Conservation (phyloP, 2,329 filamentous ascomycete genomes). For the Hortaea sp. region DNA sequence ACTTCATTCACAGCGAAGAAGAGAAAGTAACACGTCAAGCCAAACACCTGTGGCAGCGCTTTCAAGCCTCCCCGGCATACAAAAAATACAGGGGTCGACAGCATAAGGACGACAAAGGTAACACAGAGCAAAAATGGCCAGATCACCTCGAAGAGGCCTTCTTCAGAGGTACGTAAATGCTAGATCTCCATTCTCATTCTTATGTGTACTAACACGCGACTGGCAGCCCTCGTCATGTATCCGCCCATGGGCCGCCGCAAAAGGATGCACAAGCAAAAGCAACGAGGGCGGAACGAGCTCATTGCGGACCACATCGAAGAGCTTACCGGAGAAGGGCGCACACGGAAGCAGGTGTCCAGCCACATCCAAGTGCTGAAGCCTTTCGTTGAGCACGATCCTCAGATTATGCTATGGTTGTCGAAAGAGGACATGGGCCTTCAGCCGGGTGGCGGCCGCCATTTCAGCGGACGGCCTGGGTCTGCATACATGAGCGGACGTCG, state of each 20-base stretch:
- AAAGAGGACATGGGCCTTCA: slow-evolving; percentile 23
- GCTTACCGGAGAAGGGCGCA: slow-evolving; percentile 42
- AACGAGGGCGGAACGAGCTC: slow-evolving; percentile 51
- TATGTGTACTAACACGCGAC: background rate
- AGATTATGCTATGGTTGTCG: slow-evolving; percentile 36
- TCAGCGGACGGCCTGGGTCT: slow-evolving; percentile 1
- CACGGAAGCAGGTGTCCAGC: slow-evolving; percentile 53
- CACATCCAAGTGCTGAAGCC: slow-evolving; percentile 54
- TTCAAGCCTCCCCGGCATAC: slow-evolving; percentile 30
- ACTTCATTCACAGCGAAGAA: background rate
- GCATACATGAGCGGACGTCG: slow-evolving; percentile 9
- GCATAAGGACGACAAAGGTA: slow-evolving; percentile 21
- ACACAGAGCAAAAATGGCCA: slow-evolving; percentile 34
- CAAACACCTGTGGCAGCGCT: slow-evolving; percentile 17
- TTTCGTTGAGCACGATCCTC: slow-evolving; percentile 42
- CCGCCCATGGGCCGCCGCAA: slow-evolving; percentile 51
- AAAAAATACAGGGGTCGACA: slow-evolving; percentile 37
- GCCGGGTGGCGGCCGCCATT: slow-evolving; percentile 5
- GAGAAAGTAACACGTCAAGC: slow-evolving; percentile 7
- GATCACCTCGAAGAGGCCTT: slow-evolving; percentile 39
- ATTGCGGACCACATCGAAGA: slow-evolving; percentile 49
- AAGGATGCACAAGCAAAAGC: slow-evolving; percentile 35
- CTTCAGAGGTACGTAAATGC: slow-evolving; percentile 30
- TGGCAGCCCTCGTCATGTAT: slow-evolving; percentile 39
- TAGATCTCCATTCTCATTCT: background rate